Percentiles rank a stretch among this genome's conserved stretches.
Evolutionary conservation across 768 basidiomycete genomes (phyloP).

Genomic region (Phanerodontia chrysosporium): DNA sequence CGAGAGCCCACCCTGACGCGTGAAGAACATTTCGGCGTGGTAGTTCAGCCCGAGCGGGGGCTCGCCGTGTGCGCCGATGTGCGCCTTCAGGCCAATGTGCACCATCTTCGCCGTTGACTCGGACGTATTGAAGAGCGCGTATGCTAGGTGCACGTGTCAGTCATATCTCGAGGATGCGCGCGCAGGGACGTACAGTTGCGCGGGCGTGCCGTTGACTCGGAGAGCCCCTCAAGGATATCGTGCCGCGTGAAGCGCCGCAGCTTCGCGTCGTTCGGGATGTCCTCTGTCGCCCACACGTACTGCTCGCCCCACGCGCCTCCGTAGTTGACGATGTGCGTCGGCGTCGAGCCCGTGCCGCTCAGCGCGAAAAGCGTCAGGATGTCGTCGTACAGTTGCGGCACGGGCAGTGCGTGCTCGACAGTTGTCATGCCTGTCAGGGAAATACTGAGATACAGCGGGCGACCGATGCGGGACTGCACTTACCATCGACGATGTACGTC

Average conservation of each 20-base stretch:
- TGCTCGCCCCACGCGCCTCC: constrained; percentile 71
- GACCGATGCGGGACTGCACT: constrained; percentile 10
- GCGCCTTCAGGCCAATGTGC: constrained; percentile 51
- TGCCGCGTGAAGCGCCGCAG: constrained; percentile 62
- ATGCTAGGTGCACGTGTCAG: constrained; percentile 41
- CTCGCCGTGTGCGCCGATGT: constrained; percentile 74
- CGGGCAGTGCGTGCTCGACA: constrained; percentile 65
- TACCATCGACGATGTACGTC: constrained; percentile 76
- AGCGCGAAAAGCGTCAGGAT: constrained; percentile 54
- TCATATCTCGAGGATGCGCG: neutral
- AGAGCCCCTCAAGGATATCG: constrained; percentile 54
- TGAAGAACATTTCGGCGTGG: constrained; percentile 69
- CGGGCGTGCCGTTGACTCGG: constrained; percentile 60
- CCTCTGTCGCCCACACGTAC: constrained; percentile 57
- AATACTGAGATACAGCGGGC: neutral
- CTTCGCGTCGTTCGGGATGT: constrained; percentile 69
- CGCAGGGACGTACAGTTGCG: constrained; percentile 42
- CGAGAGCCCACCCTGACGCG: constrained; percentile 56
- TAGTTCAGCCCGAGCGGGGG: constrained; percentile 72
- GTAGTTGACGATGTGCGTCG: constrained; percentile 75
- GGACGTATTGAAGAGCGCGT: constrained; percentile 66
- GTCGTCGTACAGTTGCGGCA: constrained; percentile 64
- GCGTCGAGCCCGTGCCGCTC: constrained; percentile 71
- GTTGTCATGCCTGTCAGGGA: constrained; percentile 62
- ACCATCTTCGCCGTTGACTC: constrained; percentile 67